These are phyloP conservation scores for Epichloe elymi DNA, from an alignment of 2,329 filamentous ascomycete species.

Conservation along the genomic window DNA sequence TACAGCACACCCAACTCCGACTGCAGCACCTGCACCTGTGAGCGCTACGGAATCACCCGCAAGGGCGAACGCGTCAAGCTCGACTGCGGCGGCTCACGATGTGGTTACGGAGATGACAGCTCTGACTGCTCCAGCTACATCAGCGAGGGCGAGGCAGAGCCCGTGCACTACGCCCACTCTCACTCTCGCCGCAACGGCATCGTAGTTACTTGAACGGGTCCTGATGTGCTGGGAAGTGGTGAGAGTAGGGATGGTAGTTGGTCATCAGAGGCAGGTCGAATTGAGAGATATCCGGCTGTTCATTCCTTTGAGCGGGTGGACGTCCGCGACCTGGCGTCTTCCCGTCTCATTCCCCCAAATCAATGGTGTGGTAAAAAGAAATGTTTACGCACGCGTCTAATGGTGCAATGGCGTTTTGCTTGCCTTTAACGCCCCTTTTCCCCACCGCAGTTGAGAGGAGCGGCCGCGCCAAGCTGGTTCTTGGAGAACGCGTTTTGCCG, in stretches of 20 bases:
- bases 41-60: conserved; percentile 93
- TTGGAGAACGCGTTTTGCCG: conserved; percentile 17
- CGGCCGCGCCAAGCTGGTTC: conserved; percentile 29
- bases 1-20: conserved; percentile 71
- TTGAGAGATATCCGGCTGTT: conserved; percentile 20
- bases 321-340: conserved; percentile 15
- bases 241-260: not conserved
- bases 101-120: conserved; percentile 64
- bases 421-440: conserved; percentile 12
- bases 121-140: conserved; percentile 56
- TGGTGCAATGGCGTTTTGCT: conserved; percentile 6
- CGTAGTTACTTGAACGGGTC: conserved; percentile 32
- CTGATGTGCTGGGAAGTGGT: not conserved
- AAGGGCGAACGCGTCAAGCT: conserved; percentile 88
- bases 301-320: conserved; percentile 20
- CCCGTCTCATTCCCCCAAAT: conserved; percentile 9
- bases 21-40: conserved; percentile 74
- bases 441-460: conserved; percentile 17
- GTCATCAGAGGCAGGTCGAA: conserved; percentile 8
- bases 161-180: conserved; percentile 26
- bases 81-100: conserved; percentile 83
- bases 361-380: conserved; percentile 13
- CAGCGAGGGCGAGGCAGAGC: conserved; percentile 45
- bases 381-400: not conserved
- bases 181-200: conserved; percentile 51